Evolutionary conservation across 2,329 filamentous ascomycete species (phyloP), one percentile per base, ranked within the genome.

Genomic region (Macroventuria anomochaeta): DNA sequence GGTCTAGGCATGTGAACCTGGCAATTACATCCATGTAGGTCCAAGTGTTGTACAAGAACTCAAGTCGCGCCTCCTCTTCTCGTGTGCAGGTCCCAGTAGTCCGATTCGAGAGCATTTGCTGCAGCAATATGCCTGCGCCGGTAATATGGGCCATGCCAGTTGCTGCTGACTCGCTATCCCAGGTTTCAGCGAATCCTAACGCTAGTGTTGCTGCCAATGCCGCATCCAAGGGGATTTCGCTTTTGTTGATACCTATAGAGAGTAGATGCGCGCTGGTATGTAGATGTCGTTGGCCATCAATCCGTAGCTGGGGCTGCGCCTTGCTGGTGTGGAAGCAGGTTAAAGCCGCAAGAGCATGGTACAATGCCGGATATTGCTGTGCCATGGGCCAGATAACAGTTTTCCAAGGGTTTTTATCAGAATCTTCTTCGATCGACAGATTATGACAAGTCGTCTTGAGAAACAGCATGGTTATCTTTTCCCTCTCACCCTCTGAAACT

Each of bases 11-110:
- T 0, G 86, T 89, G 36, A 90, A 75, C 12, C 86, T 81, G n/a
- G 86, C 84, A 55, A 89, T 85, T 20, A 88, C 86, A 68, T 89
- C 86, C 82, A 88, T 86, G 62, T 89, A 90, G 7, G 88, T 79
- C 83, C 85, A 89, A 4, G 84, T 85, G 65, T 88, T 88, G 70
- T 84, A 86, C 13, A 90, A 74, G 62, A 89, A 89, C 40, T 81
- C 82, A 25, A 88, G 74, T 5, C 85, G 76, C 29, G 79, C 75
- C 8, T 59, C 53, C 8, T 59, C 50, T 12, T 68, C 61, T 2
- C 75, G 78, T 12, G 62, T 61, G 28, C 71, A 57, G 41, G 74
- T 63, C 3, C 69, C 60, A 31, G 62, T 64, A 57, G 73, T 65
- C 60, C 80, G 76, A 52, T 78, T 71, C 31, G 75, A 72, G 13